Evolutionary conservation across 179 eudicot genomes (phyloP).

Genomic region (Patellifolia procumbens): DNA sequence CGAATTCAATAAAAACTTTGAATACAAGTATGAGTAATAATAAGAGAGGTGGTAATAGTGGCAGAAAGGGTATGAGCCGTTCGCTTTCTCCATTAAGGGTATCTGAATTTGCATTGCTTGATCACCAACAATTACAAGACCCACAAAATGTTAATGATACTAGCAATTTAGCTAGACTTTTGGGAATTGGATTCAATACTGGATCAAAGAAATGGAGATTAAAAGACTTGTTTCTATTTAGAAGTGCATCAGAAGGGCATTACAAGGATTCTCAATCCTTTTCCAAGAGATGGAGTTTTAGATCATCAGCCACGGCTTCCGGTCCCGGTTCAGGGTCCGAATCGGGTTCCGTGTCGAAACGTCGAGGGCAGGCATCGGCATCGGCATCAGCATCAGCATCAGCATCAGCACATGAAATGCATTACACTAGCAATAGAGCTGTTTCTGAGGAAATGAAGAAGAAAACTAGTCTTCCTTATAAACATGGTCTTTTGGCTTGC

Average conservation of each 20-base stretch:
- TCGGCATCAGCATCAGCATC: too few relatives aligned
- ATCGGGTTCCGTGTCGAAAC: constrained; percentile 40
- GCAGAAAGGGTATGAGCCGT: constrained; percentile 43
- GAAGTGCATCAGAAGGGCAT: constrained; percentile 70
- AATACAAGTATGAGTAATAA: neutral
- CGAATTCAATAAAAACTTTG: neutral
- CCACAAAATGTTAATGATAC: neutral
- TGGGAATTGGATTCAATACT: constrained; percentile 18
- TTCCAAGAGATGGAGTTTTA: constrained; percentile 44
- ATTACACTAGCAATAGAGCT: constrained; percentile 26
- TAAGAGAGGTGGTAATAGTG: neutral
- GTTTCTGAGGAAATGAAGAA: constrained; percentile 60
- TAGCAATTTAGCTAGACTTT: neutral
- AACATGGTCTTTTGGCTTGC: constrained; percentile 61
- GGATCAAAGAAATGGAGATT: constrained; percentile 50
- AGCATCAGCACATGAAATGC: constrained; percentile 56
- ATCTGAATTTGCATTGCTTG: constrained; percentile 46
- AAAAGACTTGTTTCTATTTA: constrained; percentile 59
- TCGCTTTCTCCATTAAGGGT: constrained; percentile 71
- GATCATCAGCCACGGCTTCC: constrained; percentile 33
- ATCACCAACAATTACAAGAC: constrained; percentile 18
- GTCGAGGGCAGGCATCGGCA: constrained; percentile 26
- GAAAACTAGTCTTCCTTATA: constrained; percentile 72
- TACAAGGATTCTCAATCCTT: constrained; percentile 12
- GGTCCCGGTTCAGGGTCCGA: neutral